Percentiles rank a stretch among this genome's conserved stretches.
Evolutionary conservation across 129 eudicot species (phyloP).

Genomic region (Ambrosia trifida): DNA sequence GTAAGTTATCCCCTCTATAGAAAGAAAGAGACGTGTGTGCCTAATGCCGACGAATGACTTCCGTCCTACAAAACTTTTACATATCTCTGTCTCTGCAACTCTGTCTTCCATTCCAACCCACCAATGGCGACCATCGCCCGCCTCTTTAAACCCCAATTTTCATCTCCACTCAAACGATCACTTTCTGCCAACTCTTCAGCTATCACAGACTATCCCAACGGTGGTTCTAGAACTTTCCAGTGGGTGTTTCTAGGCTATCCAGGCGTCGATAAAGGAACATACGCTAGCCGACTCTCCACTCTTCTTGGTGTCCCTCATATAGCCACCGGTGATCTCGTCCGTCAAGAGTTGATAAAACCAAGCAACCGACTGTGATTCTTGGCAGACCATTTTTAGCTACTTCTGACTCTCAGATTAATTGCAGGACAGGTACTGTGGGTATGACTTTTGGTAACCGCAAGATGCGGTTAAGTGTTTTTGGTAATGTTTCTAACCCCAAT

Average conservation of each 20-base stretch:
- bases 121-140: slow-evolving; percentile 80
- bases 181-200: slow-evolving; percentile 36
- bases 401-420: no score
- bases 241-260: slow-evolving; percentile 91
- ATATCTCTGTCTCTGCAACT: slow-evolving; percentile 22
- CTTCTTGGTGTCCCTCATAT: slow-evolving; percentile 91
- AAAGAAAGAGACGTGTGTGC: no score
- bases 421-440: no score
- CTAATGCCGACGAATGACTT: background rate
- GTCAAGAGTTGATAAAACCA: slow-evolving; percentile 84
- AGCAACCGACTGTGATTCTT: no score
- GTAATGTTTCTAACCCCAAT: no score
- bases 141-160: slow-evolving; percentile 40
- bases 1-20: no score
- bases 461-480: no score
- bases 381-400: no score
- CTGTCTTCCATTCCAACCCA: slow-evolving; percentile 1
- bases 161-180: slow-evolving; percentile 42
- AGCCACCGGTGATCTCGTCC: slow-evolving; percentile 97
- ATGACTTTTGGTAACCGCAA: no score
- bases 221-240: slow-evolving; percentile 53
- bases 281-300: slow-evolving; percentile 73
- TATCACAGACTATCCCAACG: slow-evolving; percentile 40
- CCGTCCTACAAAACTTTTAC: background rate
- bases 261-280: slow-evolving; percentile 89